Percentiles rank a stretch among this genome's conserved stretches.
phyloP scores from a whole-genome alignment of 2,329 filamentous ascomycete species.

The Curvularia hawaiiensis region DNA sequence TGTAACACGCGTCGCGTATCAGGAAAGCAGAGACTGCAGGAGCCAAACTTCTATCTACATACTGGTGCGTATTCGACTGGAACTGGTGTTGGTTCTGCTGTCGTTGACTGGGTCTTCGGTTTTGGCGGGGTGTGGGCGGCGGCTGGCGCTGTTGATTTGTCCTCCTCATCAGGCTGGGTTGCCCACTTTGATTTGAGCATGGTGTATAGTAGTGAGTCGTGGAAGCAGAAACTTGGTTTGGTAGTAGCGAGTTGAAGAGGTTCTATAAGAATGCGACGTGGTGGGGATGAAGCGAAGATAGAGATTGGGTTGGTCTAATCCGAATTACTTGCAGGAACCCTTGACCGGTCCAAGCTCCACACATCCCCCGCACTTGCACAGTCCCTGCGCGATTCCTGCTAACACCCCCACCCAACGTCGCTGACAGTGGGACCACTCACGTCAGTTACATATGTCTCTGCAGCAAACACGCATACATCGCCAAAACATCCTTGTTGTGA shows the following conservation, averaged over 20 bases:
- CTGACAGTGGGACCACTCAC: not conserved
- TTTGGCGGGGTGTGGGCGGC: constrained; percentile 6
- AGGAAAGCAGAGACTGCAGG: not conserved
- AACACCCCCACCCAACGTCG: not conserved
- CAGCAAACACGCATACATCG: not conserved
- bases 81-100: constrained; percentile 18
- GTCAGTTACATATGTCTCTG: not conserved
- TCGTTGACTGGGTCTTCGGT: not conserved
- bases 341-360: constrained; percentile 10
- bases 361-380: constrained; percentile 14
- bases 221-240: not conserved
- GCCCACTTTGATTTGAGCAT: constrained; percentile 46
- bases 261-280: not conserved
- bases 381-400: constrained; percentile 2
- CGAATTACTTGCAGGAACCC: constrained; percentile 14
- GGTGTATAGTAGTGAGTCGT: constrained; percentile 7
- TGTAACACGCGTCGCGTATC: constrained; percentile 9
- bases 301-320: not conserved
- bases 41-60: not conserved
- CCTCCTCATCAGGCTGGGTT: constrained; percentile 22
- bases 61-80: constrained; percentile 18
- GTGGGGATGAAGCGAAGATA: constrained; percentile 3
- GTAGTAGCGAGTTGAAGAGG: constrained; percentile 1
- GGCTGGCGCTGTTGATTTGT: constrained; percentile 10
- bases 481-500: too few relatives aligned